phyloP scores from a whole-genome alignment of 257 asterid genomes.

The Solanum tacnaense region DNA sequence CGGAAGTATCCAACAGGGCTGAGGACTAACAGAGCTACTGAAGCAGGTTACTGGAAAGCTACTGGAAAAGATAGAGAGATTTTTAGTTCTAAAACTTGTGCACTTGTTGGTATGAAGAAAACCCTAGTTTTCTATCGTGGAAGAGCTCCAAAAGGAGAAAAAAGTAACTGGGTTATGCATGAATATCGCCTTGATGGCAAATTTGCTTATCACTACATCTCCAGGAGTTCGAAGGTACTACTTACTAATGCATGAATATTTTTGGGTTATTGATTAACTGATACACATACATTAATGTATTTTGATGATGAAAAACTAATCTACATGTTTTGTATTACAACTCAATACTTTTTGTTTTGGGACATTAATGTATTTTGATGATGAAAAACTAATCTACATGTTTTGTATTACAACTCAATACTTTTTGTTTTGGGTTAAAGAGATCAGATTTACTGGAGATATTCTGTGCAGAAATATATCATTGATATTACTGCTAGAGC shows the following conservation, averaged over 20 bases:
- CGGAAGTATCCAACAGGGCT: slow-evolving; percentile 84
- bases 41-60: slow-evolving; percentile 95
- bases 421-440: background rate
- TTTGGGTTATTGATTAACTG: background rate
- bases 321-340: background rate
- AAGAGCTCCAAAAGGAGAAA: slow-evolving; percentile 83
- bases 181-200: slow-evolving; percentile 90
- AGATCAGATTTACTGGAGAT: background rate
- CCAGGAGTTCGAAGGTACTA: slow-evolving; percentile 57
- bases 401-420: background rate
- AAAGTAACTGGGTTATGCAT: slow-evolving; percentile 92
- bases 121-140: slow-evolving; percentile 91
- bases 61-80: slow-evolving; percentile 91
- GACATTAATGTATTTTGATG: background rate
- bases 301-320: background rate
- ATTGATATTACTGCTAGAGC: background rate
- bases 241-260: background rate
- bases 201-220: slow-evolving; percentile 61
- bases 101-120: slow-evolving; percentile 96
- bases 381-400: background rate
- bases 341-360: background rate
- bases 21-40: slow-evolving; percentile 89
- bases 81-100: slow-evolving; percentile 48
- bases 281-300: background rate
- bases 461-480: background rate